These are phyloP conservation scores for Starmerella floris DNA, from an alignment of 805 yeast genomes.

Conservation along the genomic window DNA sequence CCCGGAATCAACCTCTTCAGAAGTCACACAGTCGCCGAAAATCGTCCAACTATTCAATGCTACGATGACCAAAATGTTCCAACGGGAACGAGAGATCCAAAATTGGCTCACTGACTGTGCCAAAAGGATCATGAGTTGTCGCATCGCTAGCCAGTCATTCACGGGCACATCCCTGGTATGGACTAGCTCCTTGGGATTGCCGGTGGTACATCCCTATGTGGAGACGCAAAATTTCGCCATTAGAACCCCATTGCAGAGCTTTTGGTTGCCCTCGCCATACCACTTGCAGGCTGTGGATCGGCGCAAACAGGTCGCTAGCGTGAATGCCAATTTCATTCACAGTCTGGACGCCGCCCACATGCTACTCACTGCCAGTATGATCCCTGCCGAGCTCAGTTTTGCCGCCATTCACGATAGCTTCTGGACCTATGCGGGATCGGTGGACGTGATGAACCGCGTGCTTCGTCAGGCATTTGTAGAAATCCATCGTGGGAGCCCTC, in stretches of 20 bases:
- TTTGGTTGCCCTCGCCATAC: conserved; percentile 64
- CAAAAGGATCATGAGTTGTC: conserved; percentile 52
- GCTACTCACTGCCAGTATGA: conserved; percentile 59
- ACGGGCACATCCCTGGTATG: conserved; percentile 32
- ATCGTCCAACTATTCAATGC: not conserved
- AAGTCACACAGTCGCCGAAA: not conserved
- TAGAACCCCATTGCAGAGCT: conserved; percentile 63
- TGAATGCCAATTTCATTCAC: conserved; percentile 83
- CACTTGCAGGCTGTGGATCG: conserved; percentile 62
- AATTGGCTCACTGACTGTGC: conserved; percentile 82
- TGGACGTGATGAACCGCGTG: conserved; percentile 46
- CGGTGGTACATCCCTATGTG: conserved; percentile 88
- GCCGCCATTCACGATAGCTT: conserved; percentile 90
- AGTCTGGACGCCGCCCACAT: conserved; percentile 88
- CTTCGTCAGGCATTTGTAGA: conserved; percentile 62
- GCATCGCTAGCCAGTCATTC: conserved; percentile 44
- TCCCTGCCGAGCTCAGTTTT: conserved; percentile 53
- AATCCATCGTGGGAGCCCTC: conserved; percentile 53
- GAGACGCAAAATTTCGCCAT: conserved; percentile 44
- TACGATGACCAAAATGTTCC: conserved; percentile 1
- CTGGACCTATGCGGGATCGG: conserved; percentile 83
- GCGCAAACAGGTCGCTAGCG: conserved; percentile 68
- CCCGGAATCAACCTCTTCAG: not conserved
- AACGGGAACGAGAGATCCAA: conserved; percentile 31
- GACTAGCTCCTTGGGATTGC: conserved; percentile 84